Evolutionary conservation across 495 filamentous ascomycete species (phyloP).

Genomic region (Staphylotrichum longicolle): DNA sequence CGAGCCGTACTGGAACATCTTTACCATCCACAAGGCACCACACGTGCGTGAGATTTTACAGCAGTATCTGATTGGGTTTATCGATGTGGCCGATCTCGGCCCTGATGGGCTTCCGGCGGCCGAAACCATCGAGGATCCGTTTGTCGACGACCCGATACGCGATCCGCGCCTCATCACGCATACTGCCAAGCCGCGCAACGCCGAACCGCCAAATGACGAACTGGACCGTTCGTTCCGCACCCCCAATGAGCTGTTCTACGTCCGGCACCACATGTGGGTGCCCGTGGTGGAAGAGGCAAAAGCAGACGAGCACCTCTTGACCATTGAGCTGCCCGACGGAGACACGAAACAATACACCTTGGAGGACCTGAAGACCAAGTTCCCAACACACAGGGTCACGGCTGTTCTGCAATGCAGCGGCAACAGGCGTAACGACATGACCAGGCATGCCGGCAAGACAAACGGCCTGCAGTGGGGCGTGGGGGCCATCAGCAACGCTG

Average conservation of each 20-base stretch:
- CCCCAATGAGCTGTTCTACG: constrained; percentile 55
- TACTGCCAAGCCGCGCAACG: constrained; percentile 55
- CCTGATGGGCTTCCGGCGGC: constrained; percentile 42
- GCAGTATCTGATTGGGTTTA: constrained; percentile 52
- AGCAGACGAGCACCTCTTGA: constrained; percentile 47
- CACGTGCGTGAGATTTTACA: constrained; percentile 58
- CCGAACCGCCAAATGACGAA: constrained; percentile 52
- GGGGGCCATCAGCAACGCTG: constrained; percentile 58
- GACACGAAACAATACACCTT: constrained; percentile 51
- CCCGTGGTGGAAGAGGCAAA: constrained; percentile 43
- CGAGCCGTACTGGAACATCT: constrained; percentile 64
- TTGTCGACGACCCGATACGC: constrained; percentile 50
- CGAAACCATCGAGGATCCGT: constrained; percentile 55
- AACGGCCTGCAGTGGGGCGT: constrained; percentile 60
- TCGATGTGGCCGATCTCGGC: constrained; percentile 53
- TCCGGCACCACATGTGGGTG: constrained; percentile 64
- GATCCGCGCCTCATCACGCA: constrained; percentile 48
- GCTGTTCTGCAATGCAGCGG: constrained; percentile 60
- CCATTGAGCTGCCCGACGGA: constrained; percentile 56
- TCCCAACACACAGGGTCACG: constrained; percentile 55
- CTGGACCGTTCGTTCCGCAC: constrained; percentile 51
- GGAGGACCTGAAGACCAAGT: constrained; percentile 51
- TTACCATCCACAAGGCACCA: constrained; percentile 57
- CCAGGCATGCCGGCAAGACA: constrained; percentile 48
- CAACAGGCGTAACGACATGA: constrained; percentile 62